Evolutionary conservation across 1,139 yeast species (phyloP).

Genomic region (Sugiyamaella grinbergsii): DNA sequence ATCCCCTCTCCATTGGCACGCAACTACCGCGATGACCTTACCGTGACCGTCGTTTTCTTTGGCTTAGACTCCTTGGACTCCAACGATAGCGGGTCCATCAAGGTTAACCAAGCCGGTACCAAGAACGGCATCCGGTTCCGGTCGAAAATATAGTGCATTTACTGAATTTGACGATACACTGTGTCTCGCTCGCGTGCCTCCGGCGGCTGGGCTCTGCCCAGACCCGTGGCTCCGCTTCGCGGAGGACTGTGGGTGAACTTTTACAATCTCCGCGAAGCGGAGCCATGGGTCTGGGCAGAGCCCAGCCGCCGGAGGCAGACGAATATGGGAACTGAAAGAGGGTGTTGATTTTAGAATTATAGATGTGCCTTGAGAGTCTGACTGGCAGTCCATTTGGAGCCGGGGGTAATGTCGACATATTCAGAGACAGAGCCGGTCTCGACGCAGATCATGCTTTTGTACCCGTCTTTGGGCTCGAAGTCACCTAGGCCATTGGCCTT

Average conservation of each 20-base stretch:
- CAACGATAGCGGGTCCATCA: slow-evolving; percentile 37
- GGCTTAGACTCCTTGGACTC: slow-evolving; percentile 49
- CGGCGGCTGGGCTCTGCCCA: slow-evolving; percentile 16
- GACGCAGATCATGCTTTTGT: slow-evolving; percentile 82
- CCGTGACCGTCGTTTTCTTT: slow-evolving; percentile 93
- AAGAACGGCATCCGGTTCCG: slow-evolving; percentile 25
- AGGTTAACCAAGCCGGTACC: slow-evolving; percentile 40
- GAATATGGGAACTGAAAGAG: neutral
- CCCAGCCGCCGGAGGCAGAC: slow-evolving; percentile 16
- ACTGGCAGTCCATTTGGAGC: slow-evolving; percentile 68
- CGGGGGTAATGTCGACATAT: slow-evolving; percentile 63
- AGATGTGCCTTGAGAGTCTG: slow-evolving; percentile 51
- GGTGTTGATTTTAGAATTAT: slow-evolving; percentile 32
- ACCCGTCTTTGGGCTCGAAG: slow-evolving; percentile 83
- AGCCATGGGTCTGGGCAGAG: slow-evolving; percentile 17
- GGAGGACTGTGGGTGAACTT: neutral
- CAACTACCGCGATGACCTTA: slow-evolving; percentile 90
- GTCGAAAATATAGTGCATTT: slow-evolving; percentile 5
- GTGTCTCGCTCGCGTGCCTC: slow-evolving; percentile 4
- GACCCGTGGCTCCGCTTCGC: slow-evolving; percentile 9
- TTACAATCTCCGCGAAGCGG: slow-evolving; percentile 10
- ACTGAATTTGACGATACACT: neutral
- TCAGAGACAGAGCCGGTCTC: slow-evolving; percentile 89
- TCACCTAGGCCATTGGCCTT: slow-evolving; percentile 81
- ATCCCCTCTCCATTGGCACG: slow-evolving; percentile 94